Evolutionary conservation across 768 basidiomycete species (phyloP), one percentile per base, ranked within the genome.

Genomic region (Hypsizygus marmoreus): DNA sequence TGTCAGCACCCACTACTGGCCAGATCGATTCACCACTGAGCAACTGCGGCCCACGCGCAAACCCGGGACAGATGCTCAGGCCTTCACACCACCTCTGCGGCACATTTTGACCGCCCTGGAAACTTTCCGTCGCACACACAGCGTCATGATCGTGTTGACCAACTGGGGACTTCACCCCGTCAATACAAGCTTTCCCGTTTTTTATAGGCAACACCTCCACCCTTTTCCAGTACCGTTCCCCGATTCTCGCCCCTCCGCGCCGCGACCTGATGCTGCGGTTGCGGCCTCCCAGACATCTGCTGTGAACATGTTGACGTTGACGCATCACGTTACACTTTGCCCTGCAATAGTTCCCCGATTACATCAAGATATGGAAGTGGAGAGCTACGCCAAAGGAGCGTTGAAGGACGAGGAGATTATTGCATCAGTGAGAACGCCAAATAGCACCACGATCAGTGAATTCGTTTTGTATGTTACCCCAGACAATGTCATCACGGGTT

Each of bases 1-100:
- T 11, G 63, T 90, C 47, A 84, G 84, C 60, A 62, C 87, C 0
- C 89, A 85, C 58, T 80, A 88, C 64, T 93, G 91, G 91, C 50
- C 74, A 2, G 90, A 93, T 60, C 80, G 85, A 31, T 84, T 82
- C 58, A 68, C 71, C 29, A 65, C 67, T 23, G 88, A 91, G 62
- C 80, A 81, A 53, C 50, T 71, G 41, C 75, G 68, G 28, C 50
- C 55, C 13, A 45, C 52, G 29, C 43, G 48, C 47, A 45, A 40
- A 45, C 43, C 45, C 20, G 38, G 40, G 41, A 37, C 13, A 23
- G 29, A 37, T 14, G 13, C 22, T 9, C 50, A 37, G 41, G 43
- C 43, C 47, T 39, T 40, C 17, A 41, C 46, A 12, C 49, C 59
- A 11, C 67, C 77, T 13, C 63, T 82, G 16, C 67, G 71, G 7